Conservation (phyloP, 2,329 filamentous ascomycete species). For the Nemania bipapillata region DNA sequence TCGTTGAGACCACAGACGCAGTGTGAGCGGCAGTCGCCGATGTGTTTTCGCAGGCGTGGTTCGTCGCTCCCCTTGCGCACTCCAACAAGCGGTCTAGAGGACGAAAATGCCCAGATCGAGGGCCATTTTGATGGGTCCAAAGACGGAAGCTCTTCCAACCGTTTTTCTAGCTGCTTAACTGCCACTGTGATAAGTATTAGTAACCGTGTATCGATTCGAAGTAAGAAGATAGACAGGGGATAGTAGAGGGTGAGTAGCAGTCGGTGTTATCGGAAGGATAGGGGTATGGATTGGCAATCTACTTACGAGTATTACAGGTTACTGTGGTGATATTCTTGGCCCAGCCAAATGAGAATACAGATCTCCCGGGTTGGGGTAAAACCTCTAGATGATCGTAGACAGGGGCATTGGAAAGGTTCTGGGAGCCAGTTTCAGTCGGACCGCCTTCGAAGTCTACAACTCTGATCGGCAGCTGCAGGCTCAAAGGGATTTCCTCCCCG, state of each 20-base stretch:
- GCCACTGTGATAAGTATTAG: constrained; percentile 60
- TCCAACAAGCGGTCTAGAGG: constrained; percentile 49
- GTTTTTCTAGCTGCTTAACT: constrained; percentile 70
- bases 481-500: constrained; percentile 49
- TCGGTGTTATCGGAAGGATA: background rate
- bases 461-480: constrained; percentile 66
- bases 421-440: constrained; percentile 53
- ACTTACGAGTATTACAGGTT: constrained; percentile 67
- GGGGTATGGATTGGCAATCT: background rate
- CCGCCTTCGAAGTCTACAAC: constrained; percentile 56
- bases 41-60: constrained; percentile 46
- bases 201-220: background rate
- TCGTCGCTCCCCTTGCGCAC: constrained; percentile 40
- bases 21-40: constrained; percentile 47
- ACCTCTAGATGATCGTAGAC: constrained; percentile 54
- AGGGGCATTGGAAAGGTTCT: constrained; percentile 23
- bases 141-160: constrained; percentile 44
- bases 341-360: constrained; percentile 80
- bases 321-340: constrained; percentile 70
- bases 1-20: constrained; percentile 48
- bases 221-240: background rate
- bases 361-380: constrained; percentile 63
- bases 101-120: constrained; percentile 49
- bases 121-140: constrained; percentile 47
- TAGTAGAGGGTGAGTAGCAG: background rate